A percentile compares a stretch with the other conserved stretches of the same genome.
phyloP scores from a whole-genome alignment of 768 basidiomycete species.

The Trametes villosa region DNA sequence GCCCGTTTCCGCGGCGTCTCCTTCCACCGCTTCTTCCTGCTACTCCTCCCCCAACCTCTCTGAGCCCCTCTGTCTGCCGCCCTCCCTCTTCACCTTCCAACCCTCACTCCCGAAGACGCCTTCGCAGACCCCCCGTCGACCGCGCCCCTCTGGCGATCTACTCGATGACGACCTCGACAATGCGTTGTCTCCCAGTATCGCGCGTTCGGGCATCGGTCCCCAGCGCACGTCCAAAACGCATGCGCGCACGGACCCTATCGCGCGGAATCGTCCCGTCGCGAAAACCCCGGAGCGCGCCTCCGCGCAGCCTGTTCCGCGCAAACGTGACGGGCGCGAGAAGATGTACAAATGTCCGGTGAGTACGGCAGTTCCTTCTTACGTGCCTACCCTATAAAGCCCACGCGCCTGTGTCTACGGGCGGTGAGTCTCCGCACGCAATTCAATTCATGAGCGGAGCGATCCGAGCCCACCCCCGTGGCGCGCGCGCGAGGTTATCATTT shows the following conservation, averaged over 20 bases:
- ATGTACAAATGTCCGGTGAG: constrained; percentile 54
- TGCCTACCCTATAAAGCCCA: background rate
- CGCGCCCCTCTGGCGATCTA: background rate
- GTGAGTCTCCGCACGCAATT: background rate
- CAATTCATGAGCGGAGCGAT: background rate
- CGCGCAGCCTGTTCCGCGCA: background rate
- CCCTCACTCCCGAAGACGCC: constrained; percentile 10
- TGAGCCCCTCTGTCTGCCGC: constrained; percentile 30
- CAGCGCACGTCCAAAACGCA: constrained; percentile 1
- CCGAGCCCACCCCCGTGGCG: background rate
- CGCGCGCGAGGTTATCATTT: background rate
- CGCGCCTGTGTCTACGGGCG: too few relatives aligned
- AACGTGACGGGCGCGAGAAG: constrained; percentile 43
- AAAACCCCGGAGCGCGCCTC: constrained; percentile 10
- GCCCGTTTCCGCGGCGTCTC: constrained; percentile 9
- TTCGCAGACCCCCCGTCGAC: background rate
- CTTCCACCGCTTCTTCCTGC: constrained; percentile 14
- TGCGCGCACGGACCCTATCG: constrained; percentile 8
- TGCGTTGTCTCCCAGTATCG: background rate
- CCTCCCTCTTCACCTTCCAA: constrained; percentile 28
- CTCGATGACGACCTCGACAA: background rate
- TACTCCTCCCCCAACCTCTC: constrained; percentile 14
- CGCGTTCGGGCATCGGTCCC: constrained; percentile 3
- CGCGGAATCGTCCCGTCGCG: constrained; percentile 15
- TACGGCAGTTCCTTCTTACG: constrained; percentile 6